Base-by-base conservation (phyloP, 768 basidiomycete genomes). In the Boletus vinaceobasis region DNA sequence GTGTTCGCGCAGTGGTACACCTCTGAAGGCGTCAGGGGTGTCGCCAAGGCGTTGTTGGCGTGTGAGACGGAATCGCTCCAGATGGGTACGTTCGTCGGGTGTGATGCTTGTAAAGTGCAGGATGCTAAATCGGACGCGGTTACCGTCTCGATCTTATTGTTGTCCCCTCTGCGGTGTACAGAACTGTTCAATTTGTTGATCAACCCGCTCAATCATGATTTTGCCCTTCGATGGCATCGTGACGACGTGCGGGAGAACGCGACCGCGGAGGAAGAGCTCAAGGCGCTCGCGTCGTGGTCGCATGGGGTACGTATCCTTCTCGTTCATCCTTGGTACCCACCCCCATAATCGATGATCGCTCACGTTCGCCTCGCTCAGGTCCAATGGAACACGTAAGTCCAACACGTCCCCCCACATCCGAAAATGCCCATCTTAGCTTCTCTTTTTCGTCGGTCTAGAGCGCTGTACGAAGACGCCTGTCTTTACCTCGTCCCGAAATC, bases 121-220 rank as follows among this genome's bases (percentile, higher is more conserved):
- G 37, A n/a, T n/a, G 17, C 21, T 23, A n/a, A n/a, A n/a, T n/a
- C n/a, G n/a, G n/a, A n/a, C n/a, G n/a, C n/a, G n/a, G n/a, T n/a
- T n/a, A n/a, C n/a, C n/a, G n/a, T n/a, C n/a, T n/a, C n/a, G n/a
- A n/a, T n/a, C n/a, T n/a, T n/a, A n/a, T n/a, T n/a, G n/a, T n/a
- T n/a, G 9, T 0, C 40, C 38, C 19, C 17, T 5, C 21, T 8
- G 13, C 19, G 31, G 38, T 11, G 10, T 39, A 7, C 36, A 65
- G 89, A 91, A 62, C 68, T 90, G 26, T 89, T 90, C 68, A 90
- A 90, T 62, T 64, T 90, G 50, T 73, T 91, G 21, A 84, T 91
- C 33, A 88, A 90, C 64, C 90, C 88, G 0, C 52, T 74, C 10
- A 62, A 67, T 5, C 83, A 85, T 55, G 76, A 83, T 43, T 90